Percentiles rank a stretch among this genome's conserved stretches.
Evolutionary conservation across 768 basidiomycete species (phyloP).

Genomic region (Trametes cinnabarina): DNA sequence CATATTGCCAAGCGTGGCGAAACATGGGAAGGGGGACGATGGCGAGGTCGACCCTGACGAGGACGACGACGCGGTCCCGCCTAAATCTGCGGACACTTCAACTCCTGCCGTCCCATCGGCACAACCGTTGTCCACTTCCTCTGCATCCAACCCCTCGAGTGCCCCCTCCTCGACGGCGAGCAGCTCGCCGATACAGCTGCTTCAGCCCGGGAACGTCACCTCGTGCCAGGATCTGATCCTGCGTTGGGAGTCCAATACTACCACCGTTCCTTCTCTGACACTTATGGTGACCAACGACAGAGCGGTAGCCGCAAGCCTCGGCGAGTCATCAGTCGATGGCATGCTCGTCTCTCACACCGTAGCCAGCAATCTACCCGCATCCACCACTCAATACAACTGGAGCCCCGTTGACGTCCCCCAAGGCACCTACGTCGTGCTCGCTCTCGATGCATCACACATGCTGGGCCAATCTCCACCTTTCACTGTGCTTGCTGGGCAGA

Average conservation of each 20-base stretch:
- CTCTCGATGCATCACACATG: slow-evolving; percentile 23
- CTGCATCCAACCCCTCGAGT: slow-evolving; percentile 1
- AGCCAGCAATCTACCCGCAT: slow-evolving; percentile 27
- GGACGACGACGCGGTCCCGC: neutral
- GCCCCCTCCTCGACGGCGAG: neutral
- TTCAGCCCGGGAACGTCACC: slow-evolving; percentile 28
- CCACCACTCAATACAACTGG: slow-evolving; percentile 29
- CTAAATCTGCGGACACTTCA: neutral
- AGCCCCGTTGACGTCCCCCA: slow-evolving; percentile 32
- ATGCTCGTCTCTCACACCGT: slow-evolving; percentile 26
- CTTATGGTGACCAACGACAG: slow-evolving; percentile 22
- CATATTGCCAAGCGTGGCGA: neutral
- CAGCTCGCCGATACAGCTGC: slow-evolving; percentile 23
- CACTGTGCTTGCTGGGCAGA: slow-evolving; percentile 24
- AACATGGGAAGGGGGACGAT: slow-evolving; percentile 6
- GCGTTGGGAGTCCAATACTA: slow-evolving; percentile 26
- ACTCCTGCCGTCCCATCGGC: neutral
- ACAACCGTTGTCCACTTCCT: neutral
- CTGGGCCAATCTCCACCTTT: slow-evolving; percentile 30
- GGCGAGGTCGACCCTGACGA: slow-evolving; percentile 3
- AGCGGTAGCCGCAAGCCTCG: slow-evolving; percentile 6
- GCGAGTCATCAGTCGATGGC: neutral
- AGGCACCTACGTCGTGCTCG: slow-evolving; percentile 34
- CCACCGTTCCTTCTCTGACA: slow-evolving; percentile 21
- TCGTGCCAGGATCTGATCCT: slow-evolving; percentile 29